These are phyloP conservation scores for Psophocarpus tetragonolobus DNA, from an alignment of 306 rosid genomes.

Conservation along the genomic window DNA sequence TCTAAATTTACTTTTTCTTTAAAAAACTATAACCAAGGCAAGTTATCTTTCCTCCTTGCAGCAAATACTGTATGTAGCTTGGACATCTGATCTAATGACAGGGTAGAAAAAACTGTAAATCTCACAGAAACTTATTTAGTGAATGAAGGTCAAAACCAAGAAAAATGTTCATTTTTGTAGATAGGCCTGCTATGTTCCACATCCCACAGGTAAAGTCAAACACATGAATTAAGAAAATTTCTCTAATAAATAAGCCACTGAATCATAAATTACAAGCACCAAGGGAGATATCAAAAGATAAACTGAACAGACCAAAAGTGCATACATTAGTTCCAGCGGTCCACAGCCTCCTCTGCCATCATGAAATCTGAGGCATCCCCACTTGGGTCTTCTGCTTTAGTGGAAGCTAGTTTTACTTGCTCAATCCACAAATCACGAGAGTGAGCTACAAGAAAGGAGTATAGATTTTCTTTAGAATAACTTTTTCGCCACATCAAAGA, in stretches of 20 bases:
- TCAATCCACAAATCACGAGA: constrained; percentile 56
- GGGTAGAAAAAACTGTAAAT: neutral
- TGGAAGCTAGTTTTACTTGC: constrained; percentile 60
- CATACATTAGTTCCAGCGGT: constrained; percentile 58
- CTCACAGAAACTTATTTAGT: neutral
- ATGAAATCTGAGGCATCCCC: constrained; percentile 48
- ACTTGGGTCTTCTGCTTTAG: constrained; percentile 52
- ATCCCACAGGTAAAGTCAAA: constrained; percentile 5
- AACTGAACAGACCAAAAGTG: constrained; percentile 24
- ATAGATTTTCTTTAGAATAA: constrained; percentile 11
- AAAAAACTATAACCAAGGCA: neutral
- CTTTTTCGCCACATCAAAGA: neutral
- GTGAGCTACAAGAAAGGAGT: constrained; percentile 51
- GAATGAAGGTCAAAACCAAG: neutral
- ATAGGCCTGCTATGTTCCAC: neutral
- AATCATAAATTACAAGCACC: neutral
- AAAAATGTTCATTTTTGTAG: neutral
- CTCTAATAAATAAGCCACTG: constrained; percentile 5
- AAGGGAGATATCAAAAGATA: constrained; percentile 28
- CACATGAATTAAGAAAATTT: constrained; percentile 14
- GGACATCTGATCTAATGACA: neutral
- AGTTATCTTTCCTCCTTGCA: neutral
- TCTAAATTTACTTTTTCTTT: neutral
- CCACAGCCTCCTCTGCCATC: constrained; percentile 48
- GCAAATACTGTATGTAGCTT: neutral